Evolutionary conservation across 164 flowering plant genomes (phyloP).

Genomic region (Nymphaea thermarum): DNA sequence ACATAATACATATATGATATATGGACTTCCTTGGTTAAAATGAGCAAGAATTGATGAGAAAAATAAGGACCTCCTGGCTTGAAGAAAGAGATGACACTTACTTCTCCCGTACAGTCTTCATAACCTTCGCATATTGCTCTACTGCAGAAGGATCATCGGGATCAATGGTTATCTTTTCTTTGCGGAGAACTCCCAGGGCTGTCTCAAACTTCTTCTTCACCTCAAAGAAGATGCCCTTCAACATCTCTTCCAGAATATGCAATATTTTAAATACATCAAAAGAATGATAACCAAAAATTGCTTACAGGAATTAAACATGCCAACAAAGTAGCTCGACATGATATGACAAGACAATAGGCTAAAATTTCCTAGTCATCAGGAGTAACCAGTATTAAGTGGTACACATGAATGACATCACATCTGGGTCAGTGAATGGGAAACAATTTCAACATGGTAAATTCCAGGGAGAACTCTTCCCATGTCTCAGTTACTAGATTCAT

Average conservation of each 20-base stretch:
- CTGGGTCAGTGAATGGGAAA: no score
- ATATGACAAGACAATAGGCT: no score
- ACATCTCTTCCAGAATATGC: constrained; percentile 41
- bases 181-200: constrained; percentile 57
- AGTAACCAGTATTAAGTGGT: no score
- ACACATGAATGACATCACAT: no score
- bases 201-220: constrained; percentile 89
- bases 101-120: constrained; percentile 89
- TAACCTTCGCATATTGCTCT: constrained; percentile 70
- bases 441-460: no score
- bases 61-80: neutral
- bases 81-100: constrained; percentile 19
- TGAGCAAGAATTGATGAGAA: neutral
- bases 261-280: neutral
- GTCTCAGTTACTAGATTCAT: no score
- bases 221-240: constrained; percentile 81
- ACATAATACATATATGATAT: no score
- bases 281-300: neutral
- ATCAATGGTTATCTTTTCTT: constrained; percentile 89
- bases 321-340: neutral
- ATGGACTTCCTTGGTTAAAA: no score
- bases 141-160: constrained; percentile 96
- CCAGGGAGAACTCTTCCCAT: no score
- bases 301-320: neutral
- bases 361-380: no score